These are phyloP conservation scores for Talaromyces sp. DNA, from an alignment of 2,329 filamentous ascomycete species.

Conservation along the genomic window DNA sequence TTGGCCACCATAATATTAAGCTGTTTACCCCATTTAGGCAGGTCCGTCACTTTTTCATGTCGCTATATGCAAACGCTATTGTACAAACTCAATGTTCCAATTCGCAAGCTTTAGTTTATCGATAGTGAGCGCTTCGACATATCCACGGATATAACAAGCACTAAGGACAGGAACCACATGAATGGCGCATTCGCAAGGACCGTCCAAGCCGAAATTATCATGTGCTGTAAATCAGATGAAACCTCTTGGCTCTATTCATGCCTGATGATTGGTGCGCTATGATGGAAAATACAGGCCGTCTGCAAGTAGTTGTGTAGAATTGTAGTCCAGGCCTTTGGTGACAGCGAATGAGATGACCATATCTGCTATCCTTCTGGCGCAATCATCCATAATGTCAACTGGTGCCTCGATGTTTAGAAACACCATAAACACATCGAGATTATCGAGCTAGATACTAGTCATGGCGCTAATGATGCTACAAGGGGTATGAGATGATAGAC, in stretches of 20 bases:
- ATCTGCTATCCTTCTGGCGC: constrained; percentile 2
- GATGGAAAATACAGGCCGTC: background rate
- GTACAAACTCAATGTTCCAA: background rate
- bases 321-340: background rate
- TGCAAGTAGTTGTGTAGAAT: background rate
- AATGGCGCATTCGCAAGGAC: background rate
- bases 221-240: background rate
- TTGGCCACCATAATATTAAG: background rate
- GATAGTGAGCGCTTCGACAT: background rate
- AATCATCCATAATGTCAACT: background rate
- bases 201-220: background rate
- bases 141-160: background rate
- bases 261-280: background rate
- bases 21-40: background rate
- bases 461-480: background rate
- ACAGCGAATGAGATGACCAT: background rate
- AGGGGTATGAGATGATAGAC: constrained; percentile 1
- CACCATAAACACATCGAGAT: background rate
- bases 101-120: background rate
- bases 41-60: background rate
- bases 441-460: background rate
- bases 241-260: constrained; percentile 2
- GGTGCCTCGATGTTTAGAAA: background rate
- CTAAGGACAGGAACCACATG: background rate
- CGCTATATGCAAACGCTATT: background rate